phyloP scores from a whole-genome alignment of 1,284 basidiomycete species.

The Cystobasidium slooffiae region DNA sequence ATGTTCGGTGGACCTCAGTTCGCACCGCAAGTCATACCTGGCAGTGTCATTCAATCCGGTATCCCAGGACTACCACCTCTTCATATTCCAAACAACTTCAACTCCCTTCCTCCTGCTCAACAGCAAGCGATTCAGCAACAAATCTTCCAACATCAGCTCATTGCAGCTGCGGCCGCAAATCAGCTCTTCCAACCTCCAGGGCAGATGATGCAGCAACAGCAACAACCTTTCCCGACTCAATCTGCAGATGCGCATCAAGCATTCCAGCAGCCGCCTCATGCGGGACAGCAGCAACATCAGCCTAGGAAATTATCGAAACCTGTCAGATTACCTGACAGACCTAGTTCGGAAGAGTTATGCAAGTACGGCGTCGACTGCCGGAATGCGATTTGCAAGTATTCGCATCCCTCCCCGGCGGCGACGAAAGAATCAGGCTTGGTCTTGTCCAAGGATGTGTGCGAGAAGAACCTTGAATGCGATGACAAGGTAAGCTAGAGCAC shows the following conservation, averaged over 20 bases:
- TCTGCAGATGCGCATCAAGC: conserved; percentile 3
- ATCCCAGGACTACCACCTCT: conserved; percentile 42
- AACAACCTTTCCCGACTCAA: conserved; percentile 13
- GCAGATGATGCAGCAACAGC: conserved; percentile 3
- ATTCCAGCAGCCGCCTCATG: conserved; percentile 31
- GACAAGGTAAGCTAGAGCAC: conserved; percentile 64
- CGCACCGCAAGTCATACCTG: conserved; percentile 13
- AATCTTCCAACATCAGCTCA: conserved; percentile 44
- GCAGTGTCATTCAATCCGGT: conserved; percentile 16
- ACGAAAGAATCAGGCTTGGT: conserved; percentile 91
- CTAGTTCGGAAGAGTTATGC: conserved; percentile 67
- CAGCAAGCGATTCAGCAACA: conserved; percentile 43
- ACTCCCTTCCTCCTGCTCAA: conserved; percentile 34
- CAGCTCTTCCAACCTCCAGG: conserved; percentile 33
- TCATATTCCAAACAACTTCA: conserved; percentile 38
- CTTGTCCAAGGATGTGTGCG: conserved; percentile 84
- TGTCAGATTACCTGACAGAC: conserved; percentile 56
- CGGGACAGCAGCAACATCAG: conserved; percentile 31
- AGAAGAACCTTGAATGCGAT: conserved; percentile 79
- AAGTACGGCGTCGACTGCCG: conserved; percentile 87
- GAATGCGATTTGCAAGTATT: conserved; percentile 81
- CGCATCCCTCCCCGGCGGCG: conserved; percentile 88
- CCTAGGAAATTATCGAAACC: conserved; percentile 26
- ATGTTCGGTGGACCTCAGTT: conserved; percentile 28
- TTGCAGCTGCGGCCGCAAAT: conserved; percentile 39